A percentile compares a stretch with the other conserved stretches of the same genome.
These are phyloP conservation scores for Malus hybrid DNA, from an alignment of 331 rosid genomes.

Conservation along the genomic window DNA sequence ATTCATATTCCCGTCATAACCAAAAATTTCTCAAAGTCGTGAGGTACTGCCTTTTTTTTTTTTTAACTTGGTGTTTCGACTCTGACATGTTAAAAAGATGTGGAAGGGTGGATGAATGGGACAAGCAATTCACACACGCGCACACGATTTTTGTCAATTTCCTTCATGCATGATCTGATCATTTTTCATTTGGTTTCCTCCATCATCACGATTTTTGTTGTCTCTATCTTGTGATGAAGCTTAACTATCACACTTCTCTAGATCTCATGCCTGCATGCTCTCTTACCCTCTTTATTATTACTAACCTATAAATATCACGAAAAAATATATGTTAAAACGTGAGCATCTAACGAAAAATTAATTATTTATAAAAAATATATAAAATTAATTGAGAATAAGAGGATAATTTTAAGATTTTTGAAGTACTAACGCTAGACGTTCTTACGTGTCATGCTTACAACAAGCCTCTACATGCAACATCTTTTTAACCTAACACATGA, in stretches of 20 bases:
- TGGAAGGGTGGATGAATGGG: constrained; percentile 1
- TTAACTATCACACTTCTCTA: not conserved
- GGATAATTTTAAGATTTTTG: no score
- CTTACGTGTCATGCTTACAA: no score
- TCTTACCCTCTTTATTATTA: not conserved
- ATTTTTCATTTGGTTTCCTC: not conserved
- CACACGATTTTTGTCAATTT: not conserved
- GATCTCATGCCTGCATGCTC: not conserved
- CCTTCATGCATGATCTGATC: not conserved
- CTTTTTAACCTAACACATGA: no score
- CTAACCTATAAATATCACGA: not conserved
- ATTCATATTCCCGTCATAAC: accelerated
- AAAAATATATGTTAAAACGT: no score
- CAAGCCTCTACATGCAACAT: accelerated
- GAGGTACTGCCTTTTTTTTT: no score
- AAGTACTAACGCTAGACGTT: no score
- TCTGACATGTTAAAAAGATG: not conserved
- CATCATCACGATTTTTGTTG: not conserved
- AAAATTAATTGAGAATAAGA: no score
- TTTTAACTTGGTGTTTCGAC: not conserved
- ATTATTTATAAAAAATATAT: no score
- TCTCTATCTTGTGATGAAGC: not conserved
- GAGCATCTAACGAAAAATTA: no score
- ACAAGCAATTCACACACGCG: not conserved
- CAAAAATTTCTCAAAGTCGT: no score